Evolutionary conservation across 768 basidiomycete species (phyloP).

Genomic region (Leccinellum luteum): DNA sequence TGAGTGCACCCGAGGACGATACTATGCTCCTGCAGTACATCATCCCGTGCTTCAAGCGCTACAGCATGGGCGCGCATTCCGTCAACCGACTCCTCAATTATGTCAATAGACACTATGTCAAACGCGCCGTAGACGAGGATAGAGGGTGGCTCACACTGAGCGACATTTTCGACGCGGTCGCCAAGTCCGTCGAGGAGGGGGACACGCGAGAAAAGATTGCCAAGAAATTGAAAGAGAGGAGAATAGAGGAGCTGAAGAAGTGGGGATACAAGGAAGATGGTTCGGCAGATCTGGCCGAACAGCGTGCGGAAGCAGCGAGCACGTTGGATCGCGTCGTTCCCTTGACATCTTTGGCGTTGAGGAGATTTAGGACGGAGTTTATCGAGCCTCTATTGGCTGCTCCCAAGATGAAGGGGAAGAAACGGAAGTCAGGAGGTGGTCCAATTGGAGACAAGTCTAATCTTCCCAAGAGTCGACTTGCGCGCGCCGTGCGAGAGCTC

Average conservation of each 20-base stretch:
- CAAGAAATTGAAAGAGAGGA: conserved; percentile 53
- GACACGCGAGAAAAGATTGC: conserved; percentile 62
- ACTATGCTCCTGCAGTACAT: conserved; percentile 65
- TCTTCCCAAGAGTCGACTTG: conserved; percentile 62
- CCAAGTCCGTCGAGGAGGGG: conserved; percentile 47
- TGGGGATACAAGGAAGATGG: conserved; percentile 66
- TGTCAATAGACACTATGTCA: conserved; percentile 67
- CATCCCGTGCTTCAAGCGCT: conserved; percentile 69
- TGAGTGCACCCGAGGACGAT: conserved; percentile 67
- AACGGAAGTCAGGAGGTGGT: conserved; percentile 50
- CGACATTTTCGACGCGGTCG: conserved; percentile 62
- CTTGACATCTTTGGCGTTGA: conserved; percentile 60
- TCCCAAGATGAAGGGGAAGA: conserved; percentile 57
- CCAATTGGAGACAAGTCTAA: conserved; percentile 35
- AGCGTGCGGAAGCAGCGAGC: conserved; percentile 74
- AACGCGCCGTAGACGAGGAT: conserved; percentile 75
- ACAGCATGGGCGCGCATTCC: conserved; percentile 61
- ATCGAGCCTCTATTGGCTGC: conserved; percentile 65
- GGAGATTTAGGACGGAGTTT: conserved; percentile 70
- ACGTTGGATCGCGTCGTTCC: conserved; percentile 62
- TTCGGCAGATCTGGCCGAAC: conserved; percentile 55
- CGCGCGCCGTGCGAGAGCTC: conserved; percentile 63
- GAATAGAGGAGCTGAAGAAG: conserved; percentile 56
- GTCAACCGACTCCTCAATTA: conserved; percentile 75
- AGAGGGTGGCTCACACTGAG: conserved; percentile 70